Evolutionary conservation across 306 rosid genomes (phyloP).

Genomic region (Castanea mollissima): DNA sequence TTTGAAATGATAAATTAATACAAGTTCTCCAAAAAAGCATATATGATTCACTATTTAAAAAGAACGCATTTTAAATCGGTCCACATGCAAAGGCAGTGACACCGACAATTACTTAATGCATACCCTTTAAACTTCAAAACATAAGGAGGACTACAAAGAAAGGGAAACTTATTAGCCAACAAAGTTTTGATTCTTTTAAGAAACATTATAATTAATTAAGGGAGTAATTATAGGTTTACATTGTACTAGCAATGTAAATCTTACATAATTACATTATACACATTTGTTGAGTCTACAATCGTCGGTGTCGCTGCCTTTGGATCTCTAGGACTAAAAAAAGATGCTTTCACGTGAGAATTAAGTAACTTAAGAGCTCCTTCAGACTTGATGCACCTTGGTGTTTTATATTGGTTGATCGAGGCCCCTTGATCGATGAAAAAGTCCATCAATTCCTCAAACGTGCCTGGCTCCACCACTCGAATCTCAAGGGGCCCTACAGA

Average conservation of each 20-base stretch:
- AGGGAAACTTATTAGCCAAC: too few relatives aligned
- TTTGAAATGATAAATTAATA: conserved; percentile 4
- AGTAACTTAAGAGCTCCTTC: conserved; percentile 62
- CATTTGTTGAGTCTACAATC: too few relatives aligned
- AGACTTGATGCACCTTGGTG: conserved; percentile 81
- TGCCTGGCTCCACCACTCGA: conserved; percentile 72
- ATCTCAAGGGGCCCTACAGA: conserved; percentile 80
- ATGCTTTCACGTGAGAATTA: conserved; percentile 50
- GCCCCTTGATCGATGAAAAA: conserved; percentile 67
- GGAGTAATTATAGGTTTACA: too few relatives aligned
- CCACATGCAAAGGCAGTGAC: too few relatives aligned
- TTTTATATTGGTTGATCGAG: conserved; percentile 81
- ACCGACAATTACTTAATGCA: too few relatives aligned
- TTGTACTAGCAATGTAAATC: too few relatives aligned
- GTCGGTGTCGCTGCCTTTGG: conserved; percentile 26
- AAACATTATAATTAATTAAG: background rate
- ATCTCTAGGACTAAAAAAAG: conserved; percentile 73
- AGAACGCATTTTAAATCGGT: too few relatives aligned
- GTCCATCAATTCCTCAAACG: conserved; percentile 80
- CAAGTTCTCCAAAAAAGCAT: conserved; percentile 7
- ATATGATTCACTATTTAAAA: too few relatives aligned
- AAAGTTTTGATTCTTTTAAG: background rate
- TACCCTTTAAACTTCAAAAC: too few relatives aligned
- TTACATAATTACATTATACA: too few relatives aligned
- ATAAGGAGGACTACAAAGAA: too few relatives aligned